Base-by-base conservation (phyloP, 208 protist genomes). In the Leishmania gerbilli region DNA sequence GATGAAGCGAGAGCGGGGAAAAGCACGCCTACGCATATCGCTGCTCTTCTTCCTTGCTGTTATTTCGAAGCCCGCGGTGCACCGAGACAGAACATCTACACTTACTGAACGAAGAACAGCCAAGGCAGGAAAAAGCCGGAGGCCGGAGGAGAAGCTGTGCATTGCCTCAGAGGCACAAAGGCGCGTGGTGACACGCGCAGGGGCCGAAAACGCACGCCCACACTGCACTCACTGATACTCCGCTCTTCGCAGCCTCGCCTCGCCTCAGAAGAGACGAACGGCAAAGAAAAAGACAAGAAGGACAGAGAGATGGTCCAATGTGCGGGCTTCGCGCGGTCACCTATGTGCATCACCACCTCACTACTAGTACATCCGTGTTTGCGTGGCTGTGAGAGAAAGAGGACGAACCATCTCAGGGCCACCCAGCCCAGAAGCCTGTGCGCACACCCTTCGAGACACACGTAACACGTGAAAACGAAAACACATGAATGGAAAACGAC, bases 291-390 rank as follows among this genome's bases (percentile, higher is more conserved):
- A 74, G 34, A 21, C 7, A 49, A 37, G 2, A 47, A 9, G 1
- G 5, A 31, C 47, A 31, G 69, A 55, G 17, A 53, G 45, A 74
- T 27, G 9, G 27, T 19, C 45, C 45, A 1, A 31, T 53, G 8
- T 8, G 69, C 47, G 27, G 24, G n/a, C 45, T 1, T 45, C 7
- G 45, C 27, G 17, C 42, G 24, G 21, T 9, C 24, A 55, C 27
- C 40, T 55, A 51, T 69, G 21, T 34, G 45, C 42, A 64, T 78
- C 5, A 31, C 42, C 15, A 24, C 27, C 27, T 65, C 42, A 34
- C 42, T 69, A 78, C 27, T 4, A 34, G 42, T 78, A 78, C 62
- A 78, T 65, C 56, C n/a, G 24, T 69, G 56, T 19, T 45, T 77
- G 53, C 1, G 53, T 58, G 37, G 58, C 31, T 3, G 58, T 47